phyloP scores from a whole-genome alignment of 225 moss, liverwort and hornwort species.

The Thuidium tamariscinum region DNA sequence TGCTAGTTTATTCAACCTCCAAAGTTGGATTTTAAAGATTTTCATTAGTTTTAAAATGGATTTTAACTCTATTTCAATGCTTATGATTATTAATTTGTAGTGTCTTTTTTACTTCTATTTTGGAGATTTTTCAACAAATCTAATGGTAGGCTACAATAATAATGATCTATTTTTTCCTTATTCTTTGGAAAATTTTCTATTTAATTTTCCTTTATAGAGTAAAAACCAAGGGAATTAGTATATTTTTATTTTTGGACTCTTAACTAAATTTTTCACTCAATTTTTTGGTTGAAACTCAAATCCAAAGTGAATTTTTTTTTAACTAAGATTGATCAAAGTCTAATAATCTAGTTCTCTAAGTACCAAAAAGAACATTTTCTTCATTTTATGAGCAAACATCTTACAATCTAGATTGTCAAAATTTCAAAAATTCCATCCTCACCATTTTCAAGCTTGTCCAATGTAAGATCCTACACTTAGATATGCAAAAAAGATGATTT shows the following conservation, averaged over 20 bases:
- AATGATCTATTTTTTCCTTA: background rate
- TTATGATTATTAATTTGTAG: fast-evolving
- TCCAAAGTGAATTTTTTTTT: too few relatives aligned
- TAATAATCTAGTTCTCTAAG: too few relatives aligned
- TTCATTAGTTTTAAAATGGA: background rate
- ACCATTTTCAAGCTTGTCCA: too few relatives aligned
- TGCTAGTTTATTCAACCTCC: background rate
- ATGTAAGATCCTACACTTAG: too few relatives aligned
- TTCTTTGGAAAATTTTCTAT: fast-evolving
- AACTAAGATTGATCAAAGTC: background rate
- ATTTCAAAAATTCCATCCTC: too few relatives aligned
- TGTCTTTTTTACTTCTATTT: background rate
- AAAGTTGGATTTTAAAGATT: background rate
- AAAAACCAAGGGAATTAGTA: fast-evolving
- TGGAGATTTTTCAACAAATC: background rate
- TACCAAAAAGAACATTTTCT: too few relatives aligned
- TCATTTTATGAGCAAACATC: too few relatives aligned
- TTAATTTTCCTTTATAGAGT: background rate
- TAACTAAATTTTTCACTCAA: background rate
- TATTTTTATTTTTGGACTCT: background rate
- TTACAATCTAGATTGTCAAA: too few relatives aligned
- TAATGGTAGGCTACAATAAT: fast-evolving
- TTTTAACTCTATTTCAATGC: background rate
- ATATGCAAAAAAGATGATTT: too few relatives aligned
- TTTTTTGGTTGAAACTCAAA: too few relatives aligned